Percentiles rank a stretch among this genome's conserved stretches.
Evolutionary conservation across 2,329 filamentous ascomycete genomes (phyloP).

Genomic region (Trichoderma sp.): DNA sequence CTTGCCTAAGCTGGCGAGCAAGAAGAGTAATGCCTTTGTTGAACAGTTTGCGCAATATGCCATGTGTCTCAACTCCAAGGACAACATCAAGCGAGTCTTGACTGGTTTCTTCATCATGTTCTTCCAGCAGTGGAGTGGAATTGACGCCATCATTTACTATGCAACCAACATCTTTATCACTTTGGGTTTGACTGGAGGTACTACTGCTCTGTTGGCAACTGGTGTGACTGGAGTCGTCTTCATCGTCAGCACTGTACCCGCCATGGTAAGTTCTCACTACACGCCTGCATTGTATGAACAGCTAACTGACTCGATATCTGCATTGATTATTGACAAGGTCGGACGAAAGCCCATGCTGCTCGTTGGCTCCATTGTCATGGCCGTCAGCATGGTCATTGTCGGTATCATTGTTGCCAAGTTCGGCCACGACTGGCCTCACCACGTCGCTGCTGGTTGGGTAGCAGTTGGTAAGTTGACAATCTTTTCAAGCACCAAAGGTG

Average conservation of each 20-base stretch:
- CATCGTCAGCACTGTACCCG: constrained; percentile 67
- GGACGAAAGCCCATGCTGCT: constrained; percentile 64
- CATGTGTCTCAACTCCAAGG: constrained; percentile 48
- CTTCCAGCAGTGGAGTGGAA: constrained; percentile 50
- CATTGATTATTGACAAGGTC: constrained; percentile 63
- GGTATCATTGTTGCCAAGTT: constrained; percentile 68
- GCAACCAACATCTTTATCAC: constrained; percentile 69
- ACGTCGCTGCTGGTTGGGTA: constrained; percentile 69
- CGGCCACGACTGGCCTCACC: constrained; percentile 55
- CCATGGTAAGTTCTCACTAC: constrained; percentile 42
- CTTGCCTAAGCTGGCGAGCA: constrained; percentile 47
- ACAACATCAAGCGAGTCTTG: constrained; percentile 63
- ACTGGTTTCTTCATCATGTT: constrained; percentile 62
- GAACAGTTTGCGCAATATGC: constrained; percentile 53
- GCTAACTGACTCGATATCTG: background rate
- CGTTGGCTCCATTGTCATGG: constrained; percentile 71
- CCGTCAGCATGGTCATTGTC: constrained; percentile 68
- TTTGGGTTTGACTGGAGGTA: constrained; percentile 57
- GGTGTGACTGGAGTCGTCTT: constrained; percentile 72
- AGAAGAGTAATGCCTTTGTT: constrained; percentile 44
- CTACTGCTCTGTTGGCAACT: constrained; percentile 63
- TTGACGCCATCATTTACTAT: constrained; percentile 60
- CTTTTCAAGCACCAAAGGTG: background rate
- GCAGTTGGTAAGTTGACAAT: constrained; percentile 42
- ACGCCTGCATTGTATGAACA: background rate